phyloP scores from a whole-genome alignment of 495 filamentous ascomycete species.

The Astrothelium macrocarpum region DNA sequence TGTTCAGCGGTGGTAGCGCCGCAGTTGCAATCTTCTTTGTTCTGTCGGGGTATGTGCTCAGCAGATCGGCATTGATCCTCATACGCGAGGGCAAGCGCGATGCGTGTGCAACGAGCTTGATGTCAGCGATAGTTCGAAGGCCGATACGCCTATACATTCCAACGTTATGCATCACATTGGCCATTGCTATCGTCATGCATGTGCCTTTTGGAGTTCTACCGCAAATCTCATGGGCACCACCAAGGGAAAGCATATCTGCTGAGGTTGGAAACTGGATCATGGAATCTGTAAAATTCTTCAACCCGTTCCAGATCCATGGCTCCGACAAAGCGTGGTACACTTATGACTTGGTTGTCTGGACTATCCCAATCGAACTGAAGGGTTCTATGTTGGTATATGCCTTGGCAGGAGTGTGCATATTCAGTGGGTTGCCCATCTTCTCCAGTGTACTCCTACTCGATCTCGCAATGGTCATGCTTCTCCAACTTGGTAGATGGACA shows the following conservation, averaged over 20 bases:
- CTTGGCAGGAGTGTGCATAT: not conserved
- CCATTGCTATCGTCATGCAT: conserved; percentile 14
- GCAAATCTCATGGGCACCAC: conserved; percentile 1
- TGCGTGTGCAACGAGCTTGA: conserved; percentile 27
- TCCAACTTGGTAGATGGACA: conserved; percentile 10
- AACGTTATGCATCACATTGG: conserved; percentile 39
- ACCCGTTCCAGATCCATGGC: conserved; percentile 13
- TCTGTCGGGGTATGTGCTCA: conserved; percentile 35
- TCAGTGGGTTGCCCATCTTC: not conserved
- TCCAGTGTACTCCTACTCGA: not conserved
- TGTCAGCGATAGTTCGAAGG: conserved; percentile 39
- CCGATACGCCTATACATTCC: conserved; percentile 38
- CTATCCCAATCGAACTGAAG: conserved; percentile 19
- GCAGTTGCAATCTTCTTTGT: conserved; percentile 38
- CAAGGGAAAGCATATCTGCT: conserved; percentile 6
- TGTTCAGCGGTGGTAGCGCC: conserved; percentile 41
- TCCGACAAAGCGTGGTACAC: conserved; percentile 39
- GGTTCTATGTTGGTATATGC: conserved; percentile 19
- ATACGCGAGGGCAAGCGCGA: conserved; percentile 38
- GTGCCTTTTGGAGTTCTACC: conserved; percentile 10
- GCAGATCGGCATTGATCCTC: conserved; percentile 38
- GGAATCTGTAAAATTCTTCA: conserved; percentile 3
- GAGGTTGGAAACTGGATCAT: conserved; percentile 11
- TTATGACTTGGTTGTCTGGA: conserved; percentile 28
- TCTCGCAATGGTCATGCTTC: conserved; percentile 2